phyloP scores from a whole-genome alignment of 2,329 filamentous ascomycete species.

The Didymella lethalis region DNA sequence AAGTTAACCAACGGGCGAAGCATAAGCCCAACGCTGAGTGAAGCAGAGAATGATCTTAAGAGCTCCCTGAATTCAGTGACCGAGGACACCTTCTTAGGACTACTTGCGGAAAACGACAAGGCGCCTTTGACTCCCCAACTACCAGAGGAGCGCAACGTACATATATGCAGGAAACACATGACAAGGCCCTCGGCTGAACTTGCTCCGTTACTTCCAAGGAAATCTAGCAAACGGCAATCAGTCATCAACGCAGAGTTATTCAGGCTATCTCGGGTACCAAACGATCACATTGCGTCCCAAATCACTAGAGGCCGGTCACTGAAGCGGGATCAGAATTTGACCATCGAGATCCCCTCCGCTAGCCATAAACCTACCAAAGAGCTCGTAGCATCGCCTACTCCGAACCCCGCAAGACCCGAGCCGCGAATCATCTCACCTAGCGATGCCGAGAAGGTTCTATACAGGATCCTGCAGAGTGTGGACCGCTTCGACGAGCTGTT shows the following conservation, averaged over 20 bases:
- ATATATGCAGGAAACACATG: slow-evolving; percentile 16
- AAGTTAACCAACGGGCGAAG: slow-evolving; percentile 22
- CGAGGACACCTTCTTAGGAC: slow-evolving; percentile 46
- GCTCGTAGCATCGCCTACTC: slow-evolving; percentile 32
- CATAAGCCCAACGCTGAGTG: slow-evolving; percentile 56
- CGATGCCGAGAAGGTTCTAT: slow-evolving; percentile 60
- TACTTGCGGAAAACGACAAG: slow-evolving; percentile 50
- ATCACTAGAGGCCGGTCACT: slow-evolving; percentile 30
- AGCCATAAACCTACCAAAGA: slow-evolving; percentile 33
- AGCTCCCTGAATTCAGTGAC: slow-evolving; percentile 45
- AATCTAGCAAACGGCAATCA: slow-evolving; percentile 53
- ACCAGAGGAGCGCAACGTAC: slow-evolving; percentile 21
- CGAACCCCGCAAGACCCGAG: slow-evolving; percentile 25
- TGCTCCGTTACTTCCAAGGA: slow-evolving; percentile 51
- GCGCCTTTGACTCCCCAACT: slow-evolving; percentile 34
- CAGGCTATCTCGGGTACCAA: slow-evolving; percentile 35
- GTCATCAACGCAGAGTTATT: slow-evolving; percentile 25
- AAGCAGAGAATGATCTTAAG: slow-evolving; percentile 54
- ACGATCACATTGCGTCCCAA: slow-evolving; percentile 44
- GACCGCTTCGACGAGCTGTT: slow-evolving; percentile 63
- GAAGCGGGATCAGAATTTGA: slow-evolving; percentile 31
- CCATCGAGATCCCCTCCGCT: slow-evolving; percentile 32
- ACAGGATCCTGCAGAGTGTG: slow-evolving; percentile 60
- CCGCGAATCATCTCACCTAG: slow-evolving; percentile 51
- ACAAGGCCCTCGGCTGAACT: slow-evolving; percentile 21